Conservation (phyloP, 495 filamentous ascomycete species). For the Aspergillus campestris region DNA sequence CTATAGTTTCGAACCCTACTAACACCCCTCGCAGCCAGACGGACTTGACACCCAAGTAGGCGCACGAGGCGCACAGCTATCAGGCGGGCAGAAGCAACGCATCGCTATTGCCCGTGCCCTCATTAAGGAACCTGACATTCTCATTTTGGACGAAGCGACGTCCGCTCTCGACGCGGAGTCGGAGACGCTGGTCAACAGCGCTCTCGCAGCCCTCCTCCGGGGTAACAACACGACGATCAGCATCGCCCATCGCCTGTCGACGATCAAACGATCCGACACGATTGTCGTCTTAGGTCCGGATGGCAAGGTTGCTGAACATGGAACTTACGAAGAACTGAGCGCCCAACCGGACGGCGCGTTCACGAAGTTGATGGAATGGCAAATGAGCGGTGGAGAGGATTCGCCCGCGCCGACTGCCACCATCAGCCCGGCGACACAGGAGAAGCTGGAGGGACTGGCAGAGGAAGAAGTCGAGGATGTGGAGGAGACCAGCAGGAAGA, state of each 20-base stretch:
- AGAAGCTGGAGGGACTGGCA: constrained; percentile 30
- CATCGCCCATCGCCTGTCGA: constrained; percentile 90
- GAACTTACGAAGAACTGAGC: constrained; percentile 70
- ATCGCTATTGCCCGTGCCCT: constrained; percentile 94
- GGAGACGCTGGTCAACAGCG: constrained; percentile 90
- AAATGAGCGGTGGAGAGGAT: constrained; percentile 77
- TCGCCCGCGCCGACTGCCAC: constrained; percentile 15
- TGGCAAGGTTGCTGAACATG: constrained; percentile 83
- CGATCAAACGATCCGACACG: constrained; percentile 87
- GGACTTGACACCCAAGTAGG: constrained; percentile 92
- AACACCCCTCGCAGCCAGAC: constrained; percentile 52
- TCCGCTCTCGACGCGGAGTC: constrained; percentile 95
- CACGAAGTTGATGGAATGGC: constrained; percentile 96
- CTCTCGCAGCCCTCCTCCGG: constrained; percentile 67
- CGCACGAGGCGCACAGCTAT: constrained; percentile 85
- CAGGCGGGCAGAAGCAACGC: constrained; percentile 93
- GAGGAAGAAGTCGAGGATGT: constrained; percentile 5
- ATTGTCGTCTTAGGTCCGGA: constrained; percentile 84
- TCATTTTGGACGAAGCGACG: constrained; percentile 92
- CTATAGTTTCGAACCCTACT: not conserved
- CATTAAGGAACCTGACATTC: constrained; percentile 91
- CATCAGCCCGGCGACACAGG: constrained; percentile 16
- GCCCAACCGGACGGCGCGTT: constrained; percentile 70
- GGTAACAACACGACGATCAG: constrained; percentile 92
- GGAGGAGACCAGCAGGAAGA: not conserved